These are phyloP conservation scores for Phaeolepiota aurea DNA, from an alignment of 768 basidiomycete genomes.

Conservation along the genomic window DNA sequence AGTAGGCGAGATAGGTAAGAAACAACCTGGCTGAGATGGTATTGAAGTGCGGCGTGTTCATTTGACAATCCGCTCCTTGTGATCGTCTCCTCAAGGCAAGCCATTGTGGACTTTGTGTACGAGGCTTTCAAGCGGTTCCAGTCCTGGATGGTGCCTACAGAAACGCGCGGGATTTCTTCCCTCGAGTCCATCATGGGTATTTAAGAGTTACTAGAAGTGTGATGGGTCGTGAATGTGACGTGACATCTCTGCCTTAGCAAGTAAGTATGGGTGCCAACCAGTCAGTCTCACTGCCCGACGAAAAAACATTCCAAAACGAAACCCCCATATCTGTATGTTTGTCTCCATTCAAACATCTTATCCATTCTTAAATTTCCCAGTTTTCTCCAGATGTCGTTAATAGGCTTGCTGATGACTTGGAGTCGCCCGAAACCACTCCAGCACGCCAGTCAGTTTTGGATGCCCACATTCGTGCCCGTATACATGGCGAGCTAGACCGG, in stretches of 20 bases:
- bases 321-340: constrained; percentile 42
- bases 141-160: constrained; percentile 56
- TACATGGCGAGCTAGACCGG: constrained; percentile 57
- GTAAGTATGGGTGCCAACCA: constrained; percentile 57
- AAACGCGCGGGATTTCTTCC: constrained; percentile 42
- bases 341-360: no score
- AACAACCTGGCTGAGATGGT: constrained; percentile 42
- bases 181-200: constrained; percentile 27
- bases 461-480: constrained; percentile 61
- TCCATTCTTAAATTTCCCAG: constrained; percentile 24
- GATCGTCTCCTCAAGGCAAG: constrained; percentile 39
- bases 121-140: constrained; percentile 56
- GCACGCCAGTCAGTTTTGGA: constrained; percentile 73
- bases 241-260: neutral
- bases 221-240: no score
- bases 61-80: constrained; percentile 24
- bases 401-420: constrained; percentile 60
- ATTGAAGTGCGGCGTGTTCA: constrained; percentile 39
- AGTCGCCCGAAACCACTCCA: constrained; percentile 49
- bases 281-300: constrained; percentile 47
- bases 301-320: constrained; percentile 51
- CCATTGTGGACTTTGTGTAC: constrained; percentile 37
- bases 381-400: constrained; percentile 81
- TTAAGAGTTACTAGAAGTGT: no score
- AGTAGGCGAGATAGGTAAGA: neutral